phyloP scores from a whole-genome alignment of 176 grass and related monocot species.

The Oryza nivara region DNA sequence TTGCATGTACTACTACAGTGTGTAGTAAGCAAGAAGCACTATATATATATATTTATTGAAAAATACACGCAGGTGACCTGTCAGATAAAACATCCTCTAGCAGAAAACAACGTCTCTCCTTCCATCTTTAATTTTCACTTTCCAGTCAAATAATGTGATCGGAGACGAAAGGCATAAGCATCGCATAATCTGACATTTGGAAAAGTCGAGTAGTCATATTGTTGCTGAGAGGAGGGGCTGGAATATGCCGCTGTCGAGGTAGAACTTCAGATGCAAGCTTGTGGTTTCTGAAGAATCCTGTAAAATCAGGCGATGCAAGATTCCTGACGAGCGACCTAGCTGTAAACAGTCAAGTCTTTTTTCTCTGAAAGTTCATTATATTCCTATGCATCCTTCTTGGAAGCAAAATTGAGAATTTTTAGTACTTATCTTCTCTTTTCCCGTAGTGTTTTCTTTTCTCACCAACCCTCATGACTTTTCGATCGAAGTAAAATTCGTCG shows the following conservation, averaged over 20 bases:
- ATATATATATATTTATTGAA: neutral
- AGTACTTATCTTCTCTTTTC: neutral
- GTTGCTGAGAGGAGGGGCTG: neutral
- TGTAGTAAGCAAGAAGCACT: neutral
- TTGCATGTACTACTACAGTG: neutral
- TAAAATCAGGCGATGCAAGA: neutral
- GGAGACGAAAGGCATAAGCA: neutral
- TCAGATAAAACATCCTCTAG: neutral
- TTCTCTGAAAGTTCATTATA: neutral
- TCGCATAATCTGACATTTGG: neutral
- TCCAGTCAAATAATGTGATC: neutral
- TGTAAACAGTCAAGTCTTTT: neutral
- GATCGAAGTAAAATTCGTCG: neutral
- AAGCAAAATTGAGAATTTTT: neutral
- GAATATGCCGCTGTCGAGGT: slow-evolving; percentile 5
- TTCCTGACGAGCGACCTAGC: neutral
- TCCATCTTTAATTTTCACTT: neutral
- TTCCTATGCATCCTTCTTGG: neutral
- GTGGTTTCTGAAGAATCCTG: neutral
- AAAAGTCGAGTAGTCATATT: neutral
- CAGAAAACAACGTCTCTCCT: slow-evolving; percentile 17
- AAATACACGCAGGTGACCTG: neutral
- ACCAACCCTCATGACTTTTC: slow-evolving; percentile 34
- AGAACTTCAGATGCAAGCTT: neutral
- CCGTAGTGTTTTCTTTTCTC: neutral